Evolutionary conservation across 768 basidiomycete genomes (phyloP), one percentile per base, ranked within the genome.

Genomic region (Myochromella boudieri): DNA sequence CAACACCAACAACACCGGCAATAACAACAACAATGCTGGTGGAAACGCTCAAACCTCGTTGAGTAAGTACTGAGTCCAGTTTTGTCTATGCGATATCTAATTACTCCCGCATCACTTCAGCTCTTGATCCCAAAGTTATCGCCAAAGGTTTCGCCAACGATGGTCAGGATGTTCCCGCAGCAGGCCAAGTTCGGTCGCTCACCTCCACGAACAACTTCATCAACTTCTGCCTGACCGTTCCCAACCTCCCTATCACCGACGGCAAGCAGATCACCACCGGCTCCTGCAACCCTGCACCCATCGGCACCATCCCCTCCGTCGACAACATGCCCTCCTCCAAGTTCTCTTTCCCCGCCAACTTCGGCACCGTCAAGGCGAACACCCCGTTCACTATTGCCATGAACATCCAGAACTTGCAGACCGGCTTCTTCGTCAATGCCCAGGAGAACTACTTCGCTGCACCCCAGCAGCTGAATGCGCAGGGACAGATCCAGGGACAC

Each of bases 231-330:
- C 53, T 65, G 29, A 69, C 75, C 6, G 60, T 74, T 3, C 64
- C 74, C 6, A 55, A 73, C 41, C 61, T 75, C 42, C 74, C 82
- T 9, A 67, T 85, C 46, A 86, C 85, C 42, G 76, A 78, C 56
- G 77, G 76, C 24, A 51, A 66, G 48, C 71, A 60, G 42, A 46
- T 60, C 26, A 60, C 54, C 12, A 53, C 52, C 10, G 59, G 59
- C 36, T 60, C 59, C 8, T 60, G 59, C 42, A 60, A 60, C 44
- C 59, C 59, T 18, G 54, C 59, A 10, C 59, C 59, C 32, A 69
- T 78, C 60, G 75, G 74, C 53, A 61, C 67, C 46, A 76, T 82
- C 51, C 68, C 68, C n/a, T 67, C 69, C 34, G 56, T 60, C 9
- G 56, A 62, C 46, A 70, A 68, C 48, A 64, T 69, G 62, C 74